Conservation (phyloP, 164 flowering plant genomes). For the Amborella trichopoda region DNA sequence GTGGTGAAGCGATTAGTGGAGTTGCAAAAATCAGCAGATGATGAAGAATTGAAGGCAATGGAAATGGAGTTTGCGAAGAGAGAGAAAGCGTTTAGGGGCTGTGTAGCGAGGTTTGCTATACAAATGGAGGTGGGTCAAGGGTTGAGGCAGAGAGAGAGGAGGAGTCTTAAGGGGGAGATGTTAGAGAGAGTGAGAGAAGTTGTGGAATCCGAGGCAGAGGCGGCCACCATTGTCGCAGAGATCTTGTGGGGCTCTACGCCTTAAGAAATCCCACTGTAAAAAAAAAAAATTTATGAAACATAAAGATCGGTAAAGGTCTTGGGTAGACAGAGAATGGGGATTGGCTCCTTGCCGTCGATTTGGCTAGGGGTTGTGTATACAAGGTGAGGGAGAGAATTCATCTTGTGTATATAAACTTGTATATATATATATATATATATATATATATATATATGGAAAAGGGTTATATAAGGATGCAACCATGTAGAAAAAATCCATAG, state of each 20-base stretch:
- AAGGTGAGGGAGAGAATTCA: too few relatives aligned
- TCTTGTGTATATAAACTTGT: too few relatives aligned
- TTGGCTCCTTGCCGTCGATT: too few relatives aligned
- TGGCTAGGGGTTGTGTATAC: too few relatives aligned
- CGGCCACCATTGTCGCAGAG: slow-evolving; percentile 76
- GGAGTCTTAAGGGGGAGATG: slow-evolving; percentile 63
- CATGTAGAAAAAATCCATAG: too few relatives aligned
- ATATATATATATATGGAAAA: too few relatives aligned
- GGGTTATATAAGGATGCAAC: too few relatives aligned
- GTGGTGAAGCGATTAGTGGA: slow-evolving; percentile 53
- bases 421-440: too few relatives aligned
- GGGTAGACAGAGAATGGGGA: too few relatives aligned
- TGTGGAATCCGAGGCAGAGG: slow-evolving; percentile 49
- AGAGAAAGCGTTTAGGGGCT: slow-evolving; percentile 59
- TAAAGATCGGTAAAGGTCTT: too few relatives aligned
- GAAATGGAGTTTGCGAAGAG: slow-evolving; percentile 9
- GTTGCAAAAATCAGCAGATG: slow-evolving; percentile 56
- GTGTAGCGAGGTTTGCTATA: slow-evolving; percentile 79
- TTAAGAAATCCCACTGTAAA: too few relatives aligned
- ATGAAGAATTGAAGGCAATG: slow-evolving; percentile 44
- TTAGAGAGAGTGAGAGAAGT: slow-evolving; percentile 48
- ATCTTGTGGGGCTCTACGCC: slow-evolving; percentile 85
- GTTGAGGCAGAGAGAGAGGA: slow-evolving; percentile 77
- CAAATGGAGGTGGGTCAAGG: slow-evolving; percentile 90
- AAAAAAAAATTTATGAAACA: too few relatives aligned